Conservation (phyloP, 257 asterid species). For the Solanum tacnaense region DNA sequence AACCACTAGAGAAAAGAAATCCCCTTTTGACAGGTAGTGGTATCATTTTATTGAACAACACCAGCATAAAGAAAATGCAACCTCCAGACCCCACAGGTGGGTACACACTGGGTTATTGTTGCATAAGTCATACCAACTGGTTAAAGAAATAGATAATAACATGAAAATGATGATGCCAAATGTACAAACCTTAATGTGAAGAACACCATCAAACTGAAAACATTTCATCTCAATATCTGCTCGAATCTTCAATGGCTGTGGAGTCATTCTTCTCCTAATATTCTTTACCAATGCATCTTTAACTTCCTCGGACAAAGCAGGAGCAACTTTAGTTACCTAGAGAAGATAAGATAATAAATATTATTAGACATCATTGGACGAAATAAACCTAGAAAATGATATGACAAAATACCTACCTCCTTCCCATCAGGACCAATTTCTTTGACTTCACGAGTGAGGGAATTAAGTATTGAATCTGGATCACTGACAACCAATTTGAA, state of each 20-base stretch:
- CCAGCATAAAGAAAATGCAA: not conserved
- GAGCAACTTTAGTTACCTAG: conserved; percentile 76
- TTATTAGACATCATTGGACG: not conserved
- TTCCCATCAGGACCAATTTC: conserved; percentile 85
- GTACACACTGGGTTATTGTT: not conserved
- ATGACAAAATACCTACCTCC: conserved; percentile 39
- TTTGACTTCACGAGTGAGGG: conserved; percentile 88
- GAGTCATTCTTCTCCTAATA: conserved; percentile 97
- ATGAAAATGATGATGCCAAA: conserved; percentile 1
- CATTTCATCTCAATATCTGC: conserved; percentile 99
- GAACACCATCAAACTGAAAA: conserved; percentile 94
- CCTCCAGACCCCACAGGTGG: not conserved
- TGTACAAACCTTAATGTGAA: conserved; percentile 78
- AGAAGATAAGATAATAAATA: not conserved
- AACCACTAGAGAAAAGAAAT: not conserved
- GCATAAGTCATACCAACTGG: not conserved
- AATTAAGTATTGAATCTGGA: conserved; percentile 76
- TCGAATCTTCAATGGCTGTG: conserved; percentile 90
- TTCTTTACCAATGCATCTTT: conserved; percentile 84
- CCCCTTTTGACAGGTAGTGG: not conserved
- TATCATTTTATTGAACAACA: not conserved
- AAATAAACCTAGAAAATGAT: not conserved
- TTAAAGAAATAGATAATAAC: not conserved
- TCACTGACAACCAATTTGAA: conserved; percentile 76
- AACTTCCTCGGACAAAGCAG: conserved; percentile 75